Base-by-base conservation (phyloP, 1,284 basidiomycete species). In the Cystobasidium pallidum region DNA sequence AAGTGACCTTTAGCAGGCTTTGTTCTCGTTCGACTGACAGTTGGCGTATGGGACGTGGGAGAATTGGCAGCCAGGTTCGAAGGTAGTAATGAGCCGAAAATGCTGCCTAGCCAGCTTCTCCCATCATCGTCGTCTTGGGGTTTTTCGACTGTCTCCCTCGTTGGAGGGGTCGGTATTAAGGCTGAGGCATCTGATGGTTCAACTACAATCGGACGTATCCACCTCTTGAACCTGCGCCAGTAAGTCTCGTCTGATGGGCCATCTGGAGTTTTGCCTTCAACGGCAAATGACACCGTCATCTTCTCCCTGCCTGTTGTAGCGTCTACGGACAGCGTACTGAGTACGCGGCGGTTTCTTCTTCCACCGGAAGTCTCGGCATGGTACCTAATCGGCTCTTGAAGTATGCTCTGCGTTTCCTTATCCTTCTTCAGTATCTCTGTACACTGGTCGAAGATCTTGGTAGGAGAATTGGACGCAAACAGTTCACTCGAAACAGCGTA, bases 401-500 rank as follows among this genome's bases (percentile, higher is more conserved):
- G 55, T 30, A 74, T 71, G 19, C 41, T 51, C 24, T 70, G 41
- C 8, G 66, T 34, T 32, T 74, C 73, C 32, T 47, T 55, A 34
- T 71, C 58, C 49, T 55, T 47, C 55, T 74, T 71, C 28, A 74
- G 28, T 15, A 71, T 49, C 24, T 64, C 66, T 3, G 64, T 36
- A 28, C 49, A 52, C 32, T 63, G 45, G 19, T 71, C 66, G 36
- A 66, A 66, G 47, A 74, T 51, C 45, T 64, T 59, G 24, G 70
- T 74, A 19, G 73, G 73, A 8, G 73, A 70, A 30, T 70, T 68
- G 39, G 59, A 28, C 0, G 68, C 61, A 45, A 66, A 66, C 2
- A 74, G 54, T 45, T 74, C 73, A 15, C 51, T 61, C 7, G 62
- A 72, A 10, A 74, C 58, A n/a, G 66, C 52, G 28, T 57, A 73